phyloP scores from a whole-genome alignment of 371 early-diverging fungal species.

The Catenaria anguillulae region DNA sequence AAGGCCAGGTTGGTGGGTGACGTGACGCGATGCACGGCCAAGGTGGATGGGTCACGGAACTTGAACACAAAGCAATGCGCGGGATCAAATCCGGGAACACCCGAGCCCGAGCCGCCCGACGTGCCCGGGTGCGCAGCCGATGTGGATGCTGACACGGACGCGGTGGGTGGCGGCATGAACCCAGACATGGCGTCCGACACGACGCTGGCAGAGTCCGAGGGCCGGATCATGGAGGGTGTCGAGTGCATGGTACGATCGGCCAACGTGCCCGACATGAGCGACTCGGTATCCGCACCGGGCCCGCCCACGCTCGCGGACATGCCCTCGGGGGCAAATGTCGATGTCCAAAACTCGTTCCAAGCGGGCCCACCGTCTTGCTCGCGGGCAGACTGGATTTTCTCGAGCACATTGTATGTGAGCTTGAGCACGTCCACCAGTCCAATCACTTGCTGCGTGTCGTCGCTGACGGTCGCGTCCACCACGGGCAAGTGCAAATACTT shows the following conservation, averaged over 20 bases:
- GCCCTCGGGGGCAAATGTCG: background rate
- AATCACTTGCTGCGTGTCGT: too few species aligned
- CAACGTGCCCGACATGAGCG: background rate
- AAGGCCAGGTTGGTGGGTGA: constrained; percentile 26
- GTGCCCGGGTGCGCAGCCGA: too few species aligned
- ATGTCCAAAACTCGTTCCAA: constrained; percentile 5
- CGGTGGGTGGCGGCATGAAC: constrained; percentile 5
- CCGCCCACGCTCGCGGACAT: too few species aligned
- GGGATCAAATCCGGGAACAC: constrained; percentile 18
- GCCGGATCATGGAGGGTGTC: constrained; percentile 16
- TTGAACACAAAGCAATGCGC: constrained; percentile 54
- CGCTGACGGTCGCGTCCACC: constrained; percentile 46
- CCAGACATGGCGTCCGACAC: too few species aligned
- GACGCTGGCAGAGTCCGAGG: constrained; percentile 16
- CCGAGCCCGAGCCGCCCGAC: constrained; percentile 12
- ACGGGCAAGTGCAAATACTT: constrained; percentile 92
- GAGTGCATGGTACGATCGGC: background rate
- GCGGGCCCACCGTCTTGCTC: constrained; percentile 15
- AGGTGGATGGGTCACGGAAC: constrained; percentile 45
- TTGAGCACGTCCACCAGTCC: constrained; percentile 87
- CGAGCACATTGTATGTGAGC: constrained; percentile 60
- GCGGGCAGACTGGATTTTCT: constrained; percentile 19
- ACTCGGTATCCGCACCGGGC: background rate
- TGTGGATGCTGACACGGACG: constrained; percentile 8
- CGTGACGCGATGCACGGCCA: constrained; percentile 62